Conservation (phyloP, 768 basidiomycete species). For the Lentinula guzmanii region DNA sequence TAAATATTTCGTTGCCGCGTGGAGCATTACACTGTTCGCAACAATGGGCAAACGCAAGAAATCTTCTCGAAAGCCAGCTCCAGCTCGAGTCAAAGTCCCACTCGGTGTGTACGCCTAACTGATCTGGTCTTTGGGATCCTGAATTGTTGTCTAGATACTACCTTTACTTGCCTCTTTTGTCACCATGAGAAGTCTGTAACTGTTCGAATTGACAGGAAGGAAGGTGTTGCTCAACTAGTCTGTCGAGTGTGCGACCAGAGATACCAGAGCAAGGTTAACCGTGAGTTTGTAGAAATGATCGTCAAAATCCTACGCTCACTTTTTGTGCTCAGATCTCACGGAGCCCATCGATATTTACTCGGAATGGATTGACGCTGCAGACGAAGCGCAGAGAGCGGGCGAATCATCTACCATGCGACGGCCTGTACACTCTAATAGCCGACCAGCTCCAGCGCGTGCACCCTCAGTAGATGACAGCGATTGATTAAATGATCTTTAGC, state of each 20-base stretch:
- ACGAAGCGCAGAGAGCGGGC: slow-evolving; percentile 62
- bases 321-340: slow-evolving; percentile 56
- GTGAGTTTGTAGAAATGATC: slow-evolving; percentile 38
- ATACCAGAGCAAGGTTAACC: slow-evolving; percentile 83
- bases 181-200: slow-evolving; percentile 88
- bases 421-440: slow-evolving; percentile 53
- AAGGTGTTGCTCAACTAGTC: slow-evolving; percentile 72
- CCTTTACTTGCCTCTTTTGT: slow-evolving; percentile 85
- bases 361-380: slow-evolving; percentile 88
- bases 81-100: slow-evolving; percentile 60
- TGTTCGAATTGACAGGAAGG: slow-evolving; percentile 80
- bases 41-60: slow-evolving; percentile 90
- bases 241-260: slow-evolving; percentile 85
- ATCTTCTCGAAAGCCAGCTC: slow-evolving; percentile 74
- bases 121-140: neutral
- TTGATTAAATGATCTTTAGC: slow-evolving; percentile 28
- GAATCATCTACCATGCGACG: slow-evolving; percentile 43
- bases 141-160: slow-evolving; percentile 47
- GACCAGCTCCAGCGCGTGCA: slow-evolving; percentile 31
- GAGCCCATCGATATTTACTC: slow-evolving; percentile 88
- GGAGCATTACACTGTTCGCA: slow-evolving; percentile 7
- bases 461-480: slow-evolving; percentile 42
- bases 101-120: slow-evolving; percentile 46
- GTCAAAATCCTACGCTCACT: slow-evolving; percentile 2
- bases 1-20: neutral